These are phyloP conservation scores for Diaporthe aspalathi DNA, from an alignment of 2,329 filamentous ascomycete species.

Conservation along the genomic window DNA sequence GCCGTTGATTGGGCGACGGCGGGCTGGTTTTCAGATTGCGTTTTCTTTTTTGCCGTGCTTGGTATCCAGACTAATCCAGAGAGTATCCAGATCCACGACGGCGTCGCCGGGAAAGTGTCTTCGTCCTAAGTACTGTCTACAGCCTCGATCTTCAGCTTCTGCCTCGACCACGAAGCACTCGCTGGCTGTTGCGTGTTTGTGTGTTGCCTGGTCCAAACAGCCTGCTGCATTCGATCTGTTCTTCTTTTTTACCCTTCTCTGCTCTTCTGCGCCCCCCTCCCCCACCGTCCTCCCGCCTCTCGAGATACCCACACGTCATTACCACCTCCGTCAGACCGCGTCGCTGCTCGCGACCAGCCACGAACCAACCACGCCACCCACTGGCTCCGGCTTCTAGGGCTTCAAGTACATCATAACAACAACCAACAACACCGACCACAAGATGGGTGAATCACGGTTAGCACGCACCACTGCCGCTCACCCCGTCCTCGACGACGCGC, in stretches of 20 bases:
- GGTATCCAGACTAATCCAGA: too few species aligned
- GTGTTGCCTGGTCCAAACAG: conserved; percentile 13
- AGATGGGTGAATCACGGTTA: conserved; percentile 75
- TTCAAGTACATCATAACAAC: conserved; percentile 40
- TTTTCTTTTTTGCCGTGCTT: conserved; percentile 20
- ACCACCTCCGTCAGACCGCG: not conserved
- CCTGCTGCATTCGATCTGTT: not conserved
- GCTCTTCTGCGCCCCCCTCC: not conserved
- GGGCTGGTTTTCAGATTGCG: conserved; percentile 16
- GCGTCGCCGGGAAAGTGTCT: conserved; percentile 30
- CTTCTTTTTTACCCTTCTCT: not conserved
- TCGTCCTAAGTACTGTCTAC: conserved; percentile 5
- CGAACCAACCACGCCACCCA: conserved; percentile 4
- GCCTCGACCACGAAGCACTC: too few species aligned
- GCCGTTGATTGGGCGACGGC: conserved; percentile 32
- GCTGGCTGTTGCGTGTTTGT: not conserved
- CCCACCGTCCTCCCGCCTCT: conserved; percentile 22
- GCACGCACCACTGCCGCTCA: not conserved
- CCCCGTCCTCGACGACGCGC: not conserved
- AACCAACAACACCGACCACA: conserved; percentile 36
- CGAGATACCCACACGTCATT: conserved; percentile 38
- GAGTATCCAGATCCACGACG: conserved; percentile 22
- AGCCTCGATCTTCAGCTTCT: not conserved
- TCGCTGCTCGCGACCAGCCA: conserved; percentile 29
- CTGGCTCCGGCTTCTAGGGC: conserved; percentile 24